phyloP scores from a whole-genome alignment of 768 basidiomycete genomes.

The Gelatoporia subvermispora region DNA sequence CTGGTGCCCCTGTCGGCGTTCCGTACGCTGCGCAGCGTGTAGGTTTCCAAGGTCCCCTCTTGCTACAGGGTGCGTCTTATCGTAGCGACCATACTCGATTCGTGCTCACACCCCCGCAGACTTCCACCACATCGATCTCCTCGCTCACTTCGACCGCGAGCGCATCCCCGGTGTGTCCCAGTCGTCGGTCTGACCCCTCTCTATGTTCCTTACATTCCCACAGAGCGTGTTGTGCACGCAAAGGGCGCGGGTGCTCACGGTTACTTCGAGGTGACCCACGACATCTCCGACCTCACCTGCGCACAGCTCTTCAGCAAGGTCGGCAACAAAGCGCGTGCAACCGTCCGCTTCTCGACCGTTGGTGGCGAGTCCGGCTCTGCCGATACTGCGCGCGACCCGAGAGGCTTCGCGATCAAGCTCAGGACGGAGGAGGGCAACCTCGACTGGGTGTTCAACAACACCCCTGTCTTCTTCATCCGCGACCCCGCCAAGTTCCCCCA shows the following conservation, averaged over 20 bases:
- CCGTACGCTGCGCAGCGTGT: conserved; percentile 79
- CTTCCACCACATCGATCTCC: conserved; percentile 84
- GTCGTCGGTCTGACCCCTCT: background rate
- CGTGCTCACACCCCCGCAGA: conserved; percentile 40
- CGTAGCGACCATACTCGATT: background rate
- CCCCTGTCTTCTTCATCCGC: conserved; percentile 87
- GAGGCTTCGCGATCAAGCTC: conserved; percentile 84
- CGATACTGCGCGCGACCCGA: conserved; percentile 89
- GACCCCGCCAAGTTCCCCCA: conserved; percentile 89
- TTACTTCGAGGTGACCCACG: conserved; percentile 85
- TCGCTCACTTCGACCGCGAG: conserved; percentile 92
- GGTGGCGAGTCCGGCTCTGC: conserved; percentile 85
- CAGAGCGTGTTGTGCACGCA: conserved; percentile 88
- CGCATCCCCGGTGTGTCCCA: conserved; percentile 63
- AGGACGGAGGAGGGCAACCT: conserved; percentile 88
- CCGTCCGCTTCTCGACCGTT: conserved; percentile 91
- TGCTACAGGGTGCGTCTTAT: conserved; percentile 64
- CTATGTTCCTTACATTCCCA: background rate
- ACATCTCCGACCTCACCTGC: conserved; percentile 77
- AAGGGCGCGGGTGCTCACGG: conserved; percentile 94
- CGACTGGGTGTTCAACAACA: conserved; percentile 93
- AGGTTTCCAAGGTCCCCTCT: conserved; percentile 73
- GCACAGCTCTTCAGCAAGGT: conserved; percentile 60
- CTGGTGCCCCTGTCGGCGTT: conserved; percentile 68
- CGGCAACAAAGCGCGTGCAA: conserved; percentile 66